Base-by-base conservation (phyloP, 129 eudicot species). In the Saposhnikovia divaricata region DNA sequence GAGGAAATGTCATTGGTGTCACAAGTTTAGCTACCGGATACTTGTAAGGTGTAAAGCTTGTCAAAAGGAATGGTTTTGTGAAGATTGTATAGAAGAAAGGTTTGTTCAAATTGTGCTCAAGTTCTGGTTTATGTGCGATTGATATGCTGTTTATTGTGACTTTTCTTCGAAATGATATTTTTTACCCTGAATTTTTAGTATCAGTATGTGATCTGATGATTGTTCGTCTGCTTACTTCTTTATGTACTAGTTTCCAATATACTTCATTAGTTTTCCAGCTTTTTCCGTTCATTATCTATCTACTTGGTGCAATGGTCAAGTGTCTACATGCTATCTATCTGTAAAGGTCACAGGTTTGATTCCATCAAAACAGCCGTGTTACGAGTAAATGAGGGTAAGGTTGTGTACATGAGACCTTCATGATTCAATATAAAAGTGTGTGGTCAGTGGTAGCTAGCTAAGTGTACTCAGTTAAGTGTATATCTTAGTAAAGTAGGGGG, bases 1-100 rank as follows among this genome's bases (percentile, higher is more conserved):
- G 34, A 59, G 80, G 88, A 92, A 85, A 81, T 96, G 99, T 80
- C 99, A 96, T 74, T 96, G 99, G 99, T 96, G 99, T 80, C 82
- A 89, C 78, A 87, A 75, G 78, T 83, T 87, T 82, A 86, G 87
- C 76, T 78, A 85, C 48, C 88, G 85, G 21, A 82, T 82, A 53
- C 80, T 96, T 78, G 84, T 89, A 69, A 89, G 88, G 85, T 96
- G 99, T 76, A 84, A 79, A 88, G 85, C 77, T 73, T 96, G 99
- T 88, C 89, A 80, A 79, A 92, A 87, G 69, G 91, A 85, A 71
- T 89, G 75, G 84, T 96, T 90, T 78, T 96, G 99, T 82, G 76
- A 77, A 57, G 90, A 85, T 83, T 96, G 99, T 85, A 89, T 96
- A 18, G 85, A 83, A 79, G 87, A 87, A 57, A 85, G 99, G 99